These are phyloP conservation scores for Globisporangium parvum DNA, from an alignment of 352 stramenopile species.

Conservation along the genomic window DNA sequence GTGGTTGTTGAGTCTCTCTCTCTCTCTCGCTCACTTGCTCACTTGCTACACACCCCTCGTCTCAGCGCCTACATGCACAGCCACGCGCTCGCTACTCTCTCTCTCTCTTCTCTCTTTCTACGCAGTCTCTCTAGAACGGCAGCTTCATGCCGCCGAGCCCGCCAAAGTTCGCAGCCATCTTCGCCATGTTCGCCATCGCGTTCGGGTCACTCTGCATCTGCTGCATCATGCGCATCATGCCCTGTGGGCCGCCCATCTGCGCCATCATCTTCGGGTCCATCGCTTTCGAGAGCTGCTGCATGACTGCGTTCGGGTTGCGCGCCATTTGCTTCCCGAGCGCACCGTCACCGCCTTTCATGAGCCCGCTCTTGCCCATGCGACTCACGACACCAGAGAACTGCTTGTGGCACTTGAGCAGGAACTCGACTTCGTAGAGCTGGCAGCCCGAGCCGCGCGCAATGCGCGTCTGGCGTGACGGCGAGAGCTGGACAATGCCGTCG, in stretches of 20 bases:
- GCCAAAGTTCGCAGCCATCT: conserved; percentile 59
- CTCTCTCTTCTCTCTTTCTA: neutral
- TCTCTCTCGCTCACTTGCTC: too few relatives aligned
- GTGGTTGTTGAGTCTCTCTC: too few relatives aligned
- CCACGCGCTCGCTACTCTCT: too few relatives aligned
- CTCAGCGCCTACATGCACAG: too few relatives aligned
- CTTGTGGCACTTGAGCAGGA: conserved; percentile 95
- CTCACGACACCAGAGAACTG: conserved; percentile 93
- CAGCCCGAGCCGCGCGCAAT: conserved; percentile 91
- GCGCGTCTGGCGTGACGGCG: conserved; percentile 65
- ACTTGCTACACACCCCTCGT: too few relatives aligned
- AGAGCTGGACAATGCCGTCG: conserved; percentile 84
- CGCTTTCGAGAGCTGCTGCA: conserved; percentile 95
- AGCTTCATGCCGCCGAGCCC: conserved; percentile 61
- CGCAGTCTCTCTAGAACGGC: conserved; percentile 38
- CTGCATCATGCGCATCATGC: conserved; percentile 93
- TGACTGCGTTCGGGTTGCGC: conserved; percentile 94
- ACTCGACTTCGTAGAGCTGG: conserved; percentile 84
- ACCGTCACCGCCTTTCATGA: conserved; percentile 89
- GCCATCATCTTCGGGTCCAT: conserved; percentile 92
- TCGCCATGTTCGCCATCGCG: conserved; percentile 69
- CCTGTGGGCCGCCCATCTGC: conserved; percentile 74
- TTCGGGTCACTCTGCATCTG: conserved; percentile 89
- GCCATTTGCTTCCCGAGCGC: conserved; percentile 92
- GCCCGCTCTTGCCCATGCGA: conserved; percentile 96